These are phyloP conservation scores for Phascolomyces articulosus DNA, from an alignment of 371 early-diverging fungal species.

Conservation along the genomic window DNA sequence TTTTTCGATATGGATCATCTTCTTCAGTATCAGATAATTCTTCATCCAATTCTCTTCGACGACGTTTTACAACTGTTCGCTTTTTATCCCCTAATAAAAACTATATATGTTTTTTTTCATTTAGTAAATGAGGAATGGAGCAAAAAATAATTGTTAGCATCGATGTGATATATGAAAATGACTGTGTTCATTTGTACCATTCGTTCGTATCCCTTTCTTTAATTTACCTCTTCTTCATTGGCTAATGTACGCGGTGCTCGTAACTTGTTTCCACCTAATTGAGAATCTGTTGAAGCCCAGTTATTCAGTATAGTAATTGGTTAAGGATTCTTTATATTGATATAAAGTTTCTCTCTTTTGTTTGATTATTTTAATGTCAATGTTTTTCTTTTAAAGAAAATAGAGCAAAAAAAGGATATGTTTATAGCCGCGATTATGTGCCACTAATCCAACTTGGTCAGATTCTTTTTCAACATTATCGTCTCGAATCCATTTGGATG, in stretches of 20 bases:
- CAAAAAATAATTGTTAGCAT: too few species aligned
- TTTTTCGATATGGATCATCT: slow-evolving; percentile 54
- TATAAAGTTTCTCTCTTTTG: too few species aligned
- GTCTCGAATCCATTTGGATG: slow-evolving; percentile 13
- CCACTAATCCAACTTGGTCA: slow-evolving; percentile 45
- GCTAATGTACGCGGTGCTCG: slow-evolving; percentile 36
- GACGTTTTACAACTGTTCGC: slow-evolving; percentile 44
- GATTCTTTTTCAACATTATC: slow-evolving; percentile 21
- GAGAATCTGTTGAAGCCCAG: slow-evolving; percentile 41
- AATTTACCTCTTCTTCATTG: slow-evolving; percentile 42
- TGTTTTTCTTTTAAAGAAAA: neutral
- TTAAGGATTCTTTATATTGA: slow-evolving; percentile 27
- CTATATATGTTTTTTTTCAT: slow-evolving; percentile 14
- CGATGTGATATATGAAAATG: too few species aligned
- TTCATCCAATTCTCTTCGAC: slow-evolving; percentile 38
- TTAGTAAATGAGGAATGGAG: too few species aligned
- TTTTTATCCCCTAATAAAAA: slow-evolving; percentile 40
- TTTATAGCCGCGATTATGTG: slow-evolving; percentile 62
- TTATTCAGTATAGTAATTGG: slow-evolving; percentile 40
- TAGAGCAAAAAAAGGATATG: slow-evolving; percentile 53
- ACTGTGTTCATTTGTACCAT: too few species aligned
- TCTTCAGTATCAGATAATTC: slow-evolving; percentile 46
- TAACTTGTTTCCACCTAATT: slow-evolving; percentile 47
- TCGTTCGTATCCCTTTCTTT: too few species aligned
- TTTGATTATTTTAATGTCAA: neutral